Percentiles rank a stretch among this genome's conserved stretches.
Evolutionary conservation across 352 stramenopile genomes (phyloP).

Genomic region (Thraustotheca clavata): DNA sequence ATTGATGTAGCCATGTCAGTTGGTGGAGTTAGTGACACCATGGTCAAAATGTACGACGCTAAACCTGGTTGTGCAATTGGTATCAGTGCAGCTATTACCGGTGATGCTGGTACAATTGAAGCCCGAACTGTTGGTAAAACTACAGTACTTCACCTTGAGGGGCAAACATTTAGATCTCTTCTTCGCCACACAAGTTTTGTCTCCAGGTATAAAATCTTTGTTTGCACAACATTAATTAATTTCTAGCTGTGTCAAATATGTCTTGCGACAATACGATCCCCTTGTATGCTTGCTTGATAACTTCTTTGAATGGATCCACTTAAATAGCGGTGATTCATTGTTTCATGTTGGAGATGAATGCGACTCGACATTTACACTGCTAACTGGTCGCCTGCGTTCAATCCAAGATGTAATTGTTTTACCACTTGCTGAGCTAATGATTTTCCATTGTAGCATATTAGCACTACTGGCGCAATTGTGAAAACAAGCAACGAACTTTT

Average conservation of each 20-base stretch:
- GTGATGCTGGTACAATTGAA: constrained; percentile 21
- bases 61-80: constrained; percentile 58
- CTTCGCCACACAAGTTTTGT: constrained; percentile 53
- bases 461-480: constrained; percentile 38
- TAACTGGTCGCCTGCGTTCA: constrained; percentile 64
- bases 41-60: constrained; percentile 41
- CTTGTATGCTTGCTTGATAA: constrained; percentile 65
- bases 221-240: background rate
- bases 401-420: constrained; percentile 36
- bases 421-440: background rate
- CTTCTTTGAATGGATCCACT: constrained; percentile 76
- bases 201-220: constrained; percentile 35
- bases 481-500: constrained; percentile 75
- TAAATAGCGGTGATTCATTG: constrained; percentile 70
- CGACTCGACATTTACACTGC: constrained; percentile 72
- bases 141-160: constrained; percentile 11
- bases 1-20: constrained; percentile 37
- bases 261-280: constrained; percentile 62
- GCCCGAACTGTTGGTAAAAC: constrained; percentile 2
- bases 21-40: constrained; percentile 25
- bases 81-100: constrained; percentile 56
- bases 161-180: constrained; percentile 21
- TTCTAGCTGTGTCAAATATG: constrained; percentile 39
- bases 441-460: constrained; percentile 12
- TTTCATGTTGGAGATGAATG: constrained; percentile 71